Conservation (phyloP, 768 basidiomycete species). For the Lactarius deliciosus region DNA sequence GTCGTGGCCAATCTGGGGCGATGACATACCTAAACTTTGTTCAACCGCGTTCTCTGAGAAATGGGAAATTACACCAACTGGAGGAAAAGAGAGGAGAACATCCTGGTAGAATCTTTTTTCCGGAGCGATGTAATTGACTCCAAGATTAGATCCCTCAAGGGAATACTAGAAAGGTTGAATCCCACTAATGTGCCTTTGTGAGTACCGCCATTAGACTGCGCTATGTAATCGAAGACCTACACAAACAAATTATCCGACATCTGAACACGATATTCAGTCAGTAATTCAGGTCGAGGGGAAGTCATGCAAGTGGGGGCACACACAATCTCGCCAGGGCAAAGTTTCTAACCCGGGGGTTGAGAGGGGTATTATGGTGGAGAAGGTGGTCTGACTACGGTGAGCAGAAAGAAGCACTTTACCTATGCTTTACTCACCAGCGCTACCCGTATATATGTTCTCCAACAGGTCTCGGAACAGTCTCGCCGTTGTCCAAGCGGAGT, state of each 20-base stretch:
- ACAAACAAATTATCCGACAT: conserved; percentile 18
- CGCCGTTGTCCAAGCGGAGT: neutral
- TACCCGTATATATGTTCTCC: conserved; percentile 24
- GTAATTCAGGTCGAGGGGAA: neutral
- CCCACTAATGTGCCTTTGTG: conserved; percentile 11
- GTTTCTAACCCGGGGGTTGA: conserved; percentile 8
- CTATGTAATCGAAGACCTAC: neutral
- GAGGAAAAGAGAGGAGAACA: conserved; percentile 7
- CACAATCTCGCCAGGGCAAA: conserved; percentile 21
- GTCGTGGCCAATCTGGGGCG: conserved; percentile 7
- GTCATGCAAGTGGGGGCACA: neutral
- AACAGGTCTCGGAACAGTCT: conserved; percentile 22
- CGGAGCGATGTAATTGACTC: conserved; percentile 15
- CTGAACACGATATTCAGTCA: conserved; percentile 3
- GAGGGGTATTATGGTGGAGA: conserved; percentile 11
- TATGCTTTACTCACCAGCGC: conserved; percentile 5
- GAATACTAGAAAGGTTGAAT: neutral
- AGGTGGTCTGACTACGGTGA: conserved; percentile 10
- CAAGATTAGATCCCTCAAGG: neutral
- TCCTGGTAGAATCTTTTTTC: conserved; percentile 10
- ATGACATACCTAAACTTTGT: conserved; percentile 16
- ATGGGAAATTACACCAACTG: neutral
- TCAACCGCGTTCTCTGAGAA: neutral
- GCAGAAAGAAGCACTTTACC: neutral
- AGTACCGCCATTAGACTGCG: neutral